These are phyloP conservation scores for Colletotrichum godetiae DNA, from an alignment of 2,329 filamentous ascomycete species.

Conservation along the genomic window DNA sequence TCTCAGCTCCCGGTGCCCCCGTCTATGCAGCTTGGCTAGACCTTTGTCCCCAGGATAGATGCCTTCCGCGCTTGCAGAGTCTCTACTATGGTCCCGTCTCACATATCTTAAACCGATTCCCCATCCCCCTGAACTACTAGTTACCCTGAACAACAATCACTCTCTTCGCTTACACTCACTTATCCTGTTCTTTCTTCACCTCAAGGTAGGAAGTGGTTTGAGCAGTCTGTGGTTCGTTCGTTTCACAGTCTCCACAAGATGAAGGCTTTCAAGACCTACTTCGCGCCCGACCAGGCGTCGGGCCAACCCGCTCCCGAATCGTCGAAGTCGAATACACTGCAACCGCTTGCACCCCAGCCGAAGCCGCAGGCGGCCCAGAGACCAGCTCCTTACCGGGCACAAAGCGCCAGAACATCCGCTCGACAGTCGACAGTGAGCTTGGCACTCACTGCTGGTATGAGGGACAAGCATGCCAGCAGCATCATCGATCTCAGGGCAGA, in stretches of 20 bases:
- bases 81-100: constrained; percentile 7
- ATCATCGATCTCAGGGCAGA: constrained; percentile 34
- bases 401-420: constrained; percentile 25
- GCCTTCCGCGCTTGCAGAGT: background rate
- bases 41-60: constrained; percentile 17
- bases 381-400: constrained; percentile 20
- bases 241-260: constrained; percentile 24
- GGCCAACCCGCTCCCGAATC: background rate
- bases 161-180: constrained; percentile 11
- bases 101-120: constrained; percentile 28
- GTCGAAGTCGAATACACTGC: constrained; percentile 1
- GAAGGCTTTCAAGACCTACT: constrained; percentile 36
- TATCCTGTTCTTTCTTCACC: constrained; percentile 9
- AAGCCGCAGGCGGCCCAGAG: constrained; percentile 20
- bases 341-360: background rate
- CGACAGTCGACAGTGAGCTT: constrained; percentile 34
- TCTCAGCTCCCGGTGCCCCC: constrained; percentile 28
- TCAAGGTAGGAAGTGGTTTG: constrained; percentile 27
- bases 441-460: constrained; percentile 34
- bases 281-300: constrained; percentile 25
- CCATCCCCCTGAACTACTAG: constrained; percentile 9
- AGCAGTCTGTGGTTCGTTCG: constrained; percentile 23
- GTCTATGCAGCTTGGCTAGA: constrained; percentile 21
- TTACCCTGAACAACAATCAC: background rate
- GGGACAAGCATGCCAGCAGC: constrained; percentile 33